phyloP scores from a whole-genome alignment of 2,329 filamentous ascomycete genomes.

The Aureobasidium mangrovei region DNA sequence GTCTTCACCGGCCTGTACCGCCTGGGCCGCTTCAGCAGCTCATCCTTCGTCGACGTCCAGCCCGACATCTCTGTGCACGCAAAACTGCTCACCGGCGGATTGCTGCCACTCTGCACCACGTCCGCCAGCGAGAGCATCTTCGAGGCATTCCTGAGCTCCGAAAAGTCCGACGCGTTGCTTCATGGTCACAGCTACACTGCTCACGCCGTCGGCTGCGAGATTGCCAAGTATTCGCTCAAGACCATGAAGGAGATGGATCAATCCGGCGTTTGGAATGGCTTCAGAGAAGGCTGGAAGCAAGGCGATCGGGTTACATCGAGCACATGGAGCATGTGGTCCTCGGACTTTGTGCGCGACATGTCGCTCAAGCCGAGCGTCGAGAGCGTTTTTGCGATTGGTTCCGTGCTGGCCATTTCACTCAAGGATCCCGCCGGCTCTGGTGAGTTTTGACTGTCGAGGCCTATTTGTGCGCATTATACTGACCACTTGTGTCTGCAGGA shows the following conservation, averaged over 20 bases:
- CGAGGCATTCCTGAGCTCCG: slow-evolving; percentile 57
- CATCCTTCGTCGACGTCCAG: slow-evolving; percentile 58
- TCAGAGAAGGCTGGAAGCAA: slow-evolving; percentile 41
- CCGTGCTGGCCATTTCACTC: slow-evolving; percentile 59
- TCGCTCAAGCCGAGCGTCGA: slow-evolving; percentile 50
- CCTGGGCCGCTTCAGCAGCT: slow-evolving; percentile 61
- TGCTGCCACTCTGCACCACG: slow-evolving; percentile 69
- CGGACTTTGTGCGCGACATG: slow-evolving; percentile 48
- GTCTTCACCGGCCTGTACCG: slow-evolving; percentile 83
- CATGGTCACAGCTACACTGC: slow-evolving; percentile 86
- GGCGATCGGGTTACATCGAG: not conserved
- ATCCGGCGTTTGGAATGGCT: slow-evolving; percentile 48
- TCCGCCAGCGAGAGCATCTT: slow-evolving; percentile 68
- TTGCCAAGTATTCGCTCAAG: slow-evolving; percentile 59
- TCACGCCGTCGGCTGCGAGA: slow-evolving; percentile 70
- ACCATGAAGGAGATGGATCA: slow-evolving; percentile 52
- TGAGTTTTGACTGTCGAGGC: slow-evolving; percentile 21
- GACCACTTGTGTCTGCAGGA: slow-evolving; percentile 27
- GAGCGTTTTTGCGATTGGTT: slow-evolving; percentile 64
- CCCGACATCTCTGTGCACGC: slow-evolving; percentile 75
- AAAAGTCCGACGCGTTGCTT: slow-evolving; percentile 70
- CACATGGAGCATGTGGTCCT: slow-evolving; percentile 65
- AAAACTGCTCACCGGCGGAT: slow-evolving; percentile 72
- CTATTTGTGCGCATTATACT: not conserved
- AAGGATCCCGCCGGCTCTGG: slow-evolving; percentile 40